Base-by-base conservation (phyloP, 2,329 filamentous ascomycete genomes). In the Monosporascus ibericus region DNA sequence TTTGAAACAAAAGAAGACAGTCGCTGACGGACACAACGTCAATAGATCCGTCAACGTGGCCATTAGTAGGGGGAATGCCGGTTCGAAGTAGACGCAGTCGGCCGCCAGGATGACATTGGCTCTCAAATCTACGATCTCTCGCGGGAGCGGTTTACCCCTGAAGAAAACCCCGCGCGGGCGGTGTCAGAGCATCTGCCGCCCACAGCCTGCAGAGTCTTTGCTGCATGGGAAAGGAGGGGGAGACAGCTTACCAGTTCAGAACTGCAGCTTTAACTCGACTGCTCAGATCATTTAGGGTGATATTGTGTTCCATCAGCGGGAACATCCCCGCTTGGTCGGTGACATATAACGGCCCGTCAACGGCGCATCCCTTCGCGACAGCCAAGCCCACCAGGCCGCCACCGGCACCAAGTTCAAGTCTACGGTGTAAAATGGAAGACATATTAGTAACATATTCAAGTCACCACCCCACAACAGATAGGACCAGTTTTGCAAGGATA, bases 81-180 rank as follows among this genome's bases (percentile, higher is more conserved):
- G 91, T 70, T 97, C 94, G 69, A 95, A 95, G 75, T 97, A 99
- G 48, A 96, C 91, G 71, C 92, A 97, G 70, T 97, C 94, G 40
- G 92, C 92, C 3, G 94, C 94, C n/a, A 97, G 79, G 52, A 99
- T 85, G 51, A 96, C 77, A 63, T 92, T 84, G 18, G 91, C 90
- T 56, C 81, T 80, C 60, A 77, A 75, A 51, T 76, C 70, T 49
- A 76, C 60, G 44, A 86, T 73, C 44, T 73, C 69, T 42, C 73
- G 68, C 38, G 82, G 75, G 46, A 87, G 72, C 49, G 80, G 72
- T 57, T 85, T 77, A 52, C 83, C 83, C 84, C 84, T 86, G 59
- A 24, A 52, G 34, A 50, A 49, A 39, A 50, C 48, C 50, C 52
- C 37, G 49, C 49, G 30, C 24, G 20, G 30, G 15, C 40, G 30